These are phyloP conservation scores for Berkeleyomyces basicola DNA, from an alignment of 2,329 filamentous ascomycete genomes.

Conservation along the genomic window DNA sequence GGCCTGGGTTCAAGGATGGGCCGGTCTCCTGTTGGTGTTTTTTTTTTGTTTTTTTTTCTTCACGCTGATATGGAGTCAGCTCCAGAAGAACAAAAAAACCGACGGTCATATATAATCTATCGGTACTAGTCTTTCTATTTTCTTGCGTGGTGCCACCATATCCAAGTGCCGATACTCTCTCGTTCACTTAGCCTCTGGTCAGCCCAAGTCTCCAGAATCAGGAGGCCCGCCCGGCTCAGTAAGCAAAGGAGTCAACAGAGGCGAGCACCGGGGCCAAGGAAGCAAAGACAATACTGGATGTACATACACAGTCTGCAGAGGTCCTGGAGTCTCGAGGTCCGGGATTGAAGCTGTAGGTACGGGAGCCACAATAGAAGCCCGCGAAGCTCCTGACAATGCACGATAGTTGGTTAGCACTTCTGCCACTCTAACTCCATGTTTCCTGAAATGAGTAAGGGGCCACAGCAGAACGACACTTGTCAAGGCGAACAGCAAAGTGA, in stretches of 20 bases:
- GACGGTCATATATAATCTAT: neutral
- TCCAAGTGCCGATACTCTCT: neutral
- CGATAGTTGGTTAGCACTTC: too few relatives aligned
- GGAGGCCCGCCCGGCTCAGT: neutral
- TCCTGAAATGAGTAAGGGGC: neutral
- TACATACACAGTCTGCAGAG: too few relatives aligned
- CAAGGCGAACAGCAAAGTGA: neutral
- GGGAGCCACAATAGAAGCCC: too few relatives aligned
- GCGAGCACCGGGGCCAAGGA: neutral
- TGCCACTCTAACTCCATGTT: neutral
- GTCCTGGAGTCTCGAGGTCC: too few relatives aligned
- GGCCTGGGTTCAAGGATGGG: neutral
- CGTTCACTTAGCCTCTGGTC: neutral
- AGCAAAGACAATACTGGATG: neutral
- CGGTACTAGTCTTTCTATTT: neutral
- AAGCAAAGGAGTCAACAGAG: neutral
- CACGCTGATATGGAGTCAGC: neutral
- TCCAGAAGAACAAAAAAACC: neutral
- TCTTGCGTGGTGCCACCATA: neutral
- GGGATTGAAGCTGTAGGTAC: too few relatives aligned
- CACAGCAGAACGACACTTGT: neutral
- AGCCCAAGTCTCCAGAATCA: neutral
- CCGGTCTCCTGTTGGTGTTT: neutral
- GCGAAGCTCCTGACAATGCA: too few relatives aligned
- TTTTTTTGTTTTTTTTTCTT: conserved; percentile 1